Evolutionary conservation across 2,329 filamentous ascomycete species (phyloP), one percentile per base, ranked within the genome.

Genomic region (Penicillium freii): DNA sequence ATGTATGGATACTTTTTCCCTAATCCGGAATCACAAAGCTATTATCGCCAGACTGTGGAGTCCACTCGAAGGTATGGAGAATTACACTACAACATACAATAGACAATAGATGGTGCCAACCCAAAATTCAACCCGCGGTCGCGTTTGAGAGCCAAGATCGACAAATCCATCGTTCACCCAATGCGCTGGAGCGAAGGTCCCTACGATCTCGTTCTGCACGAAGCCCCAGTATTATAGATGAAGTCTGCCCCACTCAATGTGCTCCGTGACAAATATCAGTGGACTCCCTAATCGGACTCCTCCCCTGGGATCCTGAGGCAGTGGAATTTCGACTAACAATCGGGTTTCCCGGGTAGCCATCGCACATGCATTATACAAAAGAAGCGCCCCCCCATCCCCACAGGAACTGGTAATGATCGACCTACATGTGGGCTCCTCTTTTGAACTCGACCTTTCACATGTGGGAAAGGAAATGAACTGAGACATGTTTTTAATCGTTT

Each of bases 141-240:
- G 29, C 50, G 0, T 57, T 38, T 47, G 27, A 48, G 34, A 49
- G 36, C 19, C 8, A n/a, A 21, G 58, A 63, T 59, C 56, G 43
- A 53, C 52, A 54, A 42, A 51, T 61, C 62, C 61, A 65, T 66
- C 57, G 34, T 44, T 54, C 46, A 58, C 54, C 59, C 62, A 58
- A 51, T 25, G 36, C 25, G 10, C 50, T 43, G 44, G 57, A 47
- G 49, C 50, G 33, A 39, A 39, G 33, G 13, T n/a, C 39, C 7
- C 21, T 42, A 31, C 27, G 39, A 45, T 45, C 27, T 44, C 4
- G 38, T n/a, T 25, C 13, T 33, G 42, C 27, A n/a, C 4, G 8
- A 25, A 33, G 29, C 38, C 25, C 48, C 19, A 43, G 19, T 43
- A 43, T 40, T 19, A 17, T 29, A 19, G 8, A 47, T 25, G 45